Conservation (phyloP, 2,329 filamentous ascomycete genomes). For the Alternaria solani region DNA sequence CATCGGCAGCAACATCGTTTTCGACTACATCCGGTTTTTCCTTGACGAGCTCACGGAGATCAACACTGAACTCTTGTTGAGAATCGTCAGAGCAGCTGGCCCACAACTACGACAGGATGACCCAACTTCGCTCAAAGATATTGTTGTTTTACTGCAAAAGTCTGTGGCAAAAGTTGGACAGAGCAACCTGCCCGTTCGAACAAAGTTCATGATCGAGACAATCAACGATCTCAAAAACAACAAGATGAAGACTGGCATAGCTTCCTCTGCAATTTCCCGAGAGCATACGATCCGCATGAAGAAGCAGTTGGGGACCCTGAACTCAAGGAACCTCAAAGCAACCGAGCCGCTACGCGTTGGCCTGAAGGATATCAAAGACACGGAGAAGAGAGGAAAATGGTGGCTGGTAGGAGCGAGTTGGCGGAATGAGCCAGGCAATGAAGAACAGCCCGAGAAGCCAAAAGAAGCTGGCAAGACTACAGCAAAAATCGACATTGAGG, state of each 20-base stretch:
- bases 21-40: slow-evolving; percentile 87
- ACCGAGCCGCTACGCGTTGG: slow-evolving; percentile 84
- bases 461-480: slow-evolving; percentile 33
- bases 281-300: slow-evolving; percentile 90
- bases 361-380: slow-evolving; percentile 80
- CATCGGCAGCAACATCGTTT: slow-evolving; percentile 81
- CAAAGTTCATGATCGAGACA: slow-evolving; percentile 96
- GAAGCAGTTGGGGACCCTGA: slow-evolving; percentile 83
- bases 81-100: slow-evolving; percentile 81
- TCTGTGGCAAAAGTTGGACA: slow-evolving; percentile 73
- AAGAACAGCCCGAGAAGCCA: slow-evolving; percentile 46
- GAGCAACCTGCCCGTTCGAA: slow-evolving; percentile 79
- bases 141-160: slow-evolving; percentile 79
- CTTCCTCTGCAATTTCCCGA: slow-evolving; percentile 74
- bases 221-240: slow-evolving; percentile 96
- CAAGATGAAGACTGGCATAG: slow-evolving; percentile 77
- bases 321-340: slow-evolving; percentile 71
- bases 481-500: slow-evolving; percentile 22
- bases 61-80: slow-evolving; percentile 87
- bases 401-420: slow-evolving; percentile 98
- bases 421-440: slow-evolving; percentile 56
- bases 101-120: slow-evolving; percentile 88
- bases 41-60: slow-evolving; percentile 78
- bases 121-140: slow-evolving; percentile 85
- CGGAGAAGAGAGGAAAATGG: slow-evolving; percentile 92